Conservation (phyloP, 768 basidiomycete species). For the Boletus rubroflammeus region DNA sequence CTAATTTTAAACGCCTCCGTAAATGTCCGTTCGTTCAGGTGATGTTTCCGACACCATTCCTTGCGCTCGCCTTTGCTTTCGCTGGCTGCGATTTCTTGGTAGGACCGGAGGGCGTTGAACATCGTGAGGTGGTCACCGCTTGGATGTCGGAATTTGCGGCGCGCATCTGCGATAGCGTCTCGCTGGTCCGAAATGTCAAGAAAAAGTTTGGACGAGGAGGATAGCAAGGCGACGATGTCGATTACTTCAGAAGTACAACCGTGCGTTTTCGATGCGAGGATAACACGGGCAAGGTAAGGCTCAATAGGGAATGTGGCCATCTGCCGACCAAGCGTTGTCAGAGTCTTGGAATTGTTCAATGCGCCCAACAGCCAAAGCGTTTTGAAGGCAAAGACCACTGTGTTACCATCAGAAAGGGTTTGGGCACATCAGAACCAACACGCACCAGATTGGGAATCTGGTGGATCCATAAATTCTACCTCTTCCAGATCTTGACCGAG, state of each 20-base stretch:
- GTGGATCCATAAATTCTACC: constrained; percentile 87
- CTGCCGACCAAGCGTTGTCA: constrained; percentile 72
- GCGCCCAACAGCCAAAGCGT: constrained; percentile 80
- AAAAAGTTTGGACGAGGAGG: constrained; percentile 79
- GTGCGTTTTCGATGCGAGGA: constrained; percentile 72
- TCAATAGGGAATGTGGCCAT: constrained; percentile 96
- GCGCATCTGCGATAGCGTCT: constrained; percentile 64
- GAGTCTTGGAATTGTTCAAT: constrained; percentile 55
- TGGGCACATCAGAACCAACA: neutral
- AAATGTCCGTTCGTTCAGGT: constrained; percentile 78
- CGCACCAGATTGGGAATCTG: constrained; percentile 71
- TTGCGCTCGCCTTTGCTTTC: constrained; percentile 47
- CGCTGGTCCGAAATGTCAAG: constrained; percentile 72
- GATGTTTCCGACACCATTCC: constrained; percentile 85
- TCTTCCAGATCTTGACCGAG: constrained; percentile 76
- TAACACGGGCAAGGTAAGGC: constrained; percentile 70
- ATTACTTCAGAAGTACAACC: constrained; percentile 77
- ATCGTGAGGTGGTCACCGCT: constrained; percentile 91
- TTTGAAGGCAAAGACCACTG: constrained; percentile 62
- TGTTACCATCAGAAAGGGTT: neutral
- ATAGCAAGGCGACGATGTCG: constrained; percentile 80
- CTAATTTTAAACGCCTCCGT: constrained; percentile 75
- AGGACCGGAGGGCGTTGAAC: constrained; percentile 81
- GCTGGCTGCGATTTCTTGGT: constrained; percentile 58
- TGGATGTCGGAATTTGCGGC: constrained; percentile 75